Percentiles rank a stretch among this genome's conserved stretches.
phyloP scores from a whole-genome alignment of 2,329 filamentous ascomycete genomes.

The Verticillium nubilum region DNA sequence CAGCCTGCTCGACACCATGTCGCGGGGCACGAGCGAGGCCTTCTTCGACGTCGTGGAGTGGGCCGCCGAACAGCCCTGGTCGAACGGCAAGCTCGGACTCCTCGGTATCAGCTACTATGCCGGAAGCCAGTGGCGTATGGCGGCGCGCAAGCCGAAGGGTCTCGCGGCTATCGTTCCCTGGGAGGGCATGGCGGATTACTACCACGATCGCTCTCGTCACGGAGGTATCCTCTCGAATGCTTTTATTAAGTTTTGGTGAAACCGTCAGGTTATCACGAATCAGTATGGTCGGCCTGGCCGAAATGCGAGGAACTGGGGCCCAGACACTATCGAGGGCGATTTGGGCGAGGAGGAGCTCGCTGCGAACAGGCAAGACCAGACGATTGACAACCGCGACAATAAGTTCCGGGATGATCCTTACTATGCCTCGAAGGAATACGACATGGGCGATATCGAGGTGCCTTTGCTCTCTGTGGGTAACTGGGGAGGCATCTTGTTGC shows the following conservation, averaged over 20 bases:
- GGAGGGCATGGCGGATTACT: slow-evolving; percentile 51
- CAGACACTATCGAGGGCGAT: slow-evolving; percentile 54
- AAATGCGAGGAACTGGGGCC: slow-evolving; percentile 44
- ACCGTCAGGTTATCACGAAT: slow-evolving; percentile 59
- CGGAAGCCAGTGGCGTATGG: slow-evolving; percentile 42
- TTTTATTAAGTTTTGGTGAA: slow-evolving; percentile 63
- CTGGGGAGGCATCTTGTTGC: slow-evolving; percentile 66
- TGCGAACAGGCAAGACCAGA: slow-evolving; percentile 43
- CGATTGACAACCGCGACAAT: slow-evolving; percentile 39
- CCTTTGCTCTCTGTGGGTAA: slow-evolving; percentile 63
- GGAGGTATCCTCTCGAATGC: slow-evolving; percentile 55
- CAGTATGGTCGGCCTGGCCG: slow-evolving; percentile 58
- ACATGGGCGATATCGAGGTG: slow-evolving; percentile 60
- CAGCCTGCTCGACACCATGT: slow-evolving; percentile 43
- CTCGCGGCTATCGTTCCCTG: slow-evolving; percentile 42
- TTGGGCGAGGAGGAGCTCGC: slow-evolving; percentile 46
- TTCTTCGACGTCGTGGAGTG: slow-evolving; percentile 47
- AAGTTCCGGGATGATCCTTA: slow-evolving; percentile 58
- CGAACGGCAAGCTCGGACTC: slow-evolving; percentile 40
- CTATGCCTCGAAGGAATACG: slow-evolving; percentile 61
- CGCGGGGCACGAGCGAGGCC: slow-evolving; percentile 37
- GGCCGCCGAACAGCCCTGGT: slow-evolving; percentile 41
- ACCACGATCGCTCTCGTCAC: slow-evolving; percentile 53
- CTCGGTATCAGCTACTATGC: slow-evolving; percentile 44
- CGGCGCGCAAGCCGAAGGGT: slow-evolving; percentile 38